Evolutionary conservation across 2,329 filamentous ascomycete genomes (phyloP), one percentile per base, ranked within the genome.

Genomic region (Pseudopithomyces chartarum): DNA sequence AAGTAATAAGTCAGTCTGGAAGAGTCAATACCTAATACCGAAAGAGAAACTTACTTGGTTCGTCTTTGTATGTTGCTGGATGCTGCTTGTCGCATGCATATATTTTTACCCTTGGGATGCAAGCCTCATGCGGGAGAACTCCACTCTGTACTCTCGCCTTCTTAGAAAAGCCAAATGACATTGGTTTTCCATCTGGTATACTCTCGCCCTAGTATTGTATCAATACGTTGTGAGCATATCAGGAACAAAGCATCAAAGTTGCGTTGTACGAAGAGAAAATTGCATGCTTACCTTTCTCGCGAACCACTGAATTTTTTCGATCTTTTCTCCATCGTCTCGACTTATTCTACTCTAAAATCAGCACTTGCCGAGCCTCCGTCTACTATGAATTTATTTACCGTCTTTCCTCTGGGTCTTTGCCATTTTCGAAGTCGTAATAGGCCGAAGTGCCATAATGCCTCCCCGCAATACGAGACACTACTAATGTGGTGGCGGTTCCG

Each of bases 301-400:
- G 42, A 51, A 51, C 48, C 48, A 51, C 29, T 42, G 36, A 17
- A 51, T 51, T 22, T 43, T 51, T 15, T 51, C 36, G 17, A 51
- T 51, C 13, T 42, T 51, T 34, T 51, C 48, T 32, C 48, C 48
- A 19, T 51, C 39, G 22, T 51, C 48, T 51, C 36, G 17, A 15
- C 4, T 5, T 40, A 12, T 33, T 32, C 48, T 51, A n/a, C 22
- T 42, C 19, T 12, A 11, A 12, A 32, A 10, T 51, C 15, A 51
- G 36, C n/a, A 4, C 1, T 22, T 32, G 20, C 20, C 13, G 23
- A 50, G 42, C 22, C n/a, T n/a, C 2, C 23, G 43, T 15, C 17
- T 6, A 32, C 8, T 17, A 45, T 3, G 23, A 23, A 10, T n/a
- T n/a, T 6, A 42, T 20, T 33, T 32, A 20, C 48, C 48, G 40